Base-by-base conservation (phyloP, 805 yeast species). In the Kodamaea neixiangensis region DNA sequence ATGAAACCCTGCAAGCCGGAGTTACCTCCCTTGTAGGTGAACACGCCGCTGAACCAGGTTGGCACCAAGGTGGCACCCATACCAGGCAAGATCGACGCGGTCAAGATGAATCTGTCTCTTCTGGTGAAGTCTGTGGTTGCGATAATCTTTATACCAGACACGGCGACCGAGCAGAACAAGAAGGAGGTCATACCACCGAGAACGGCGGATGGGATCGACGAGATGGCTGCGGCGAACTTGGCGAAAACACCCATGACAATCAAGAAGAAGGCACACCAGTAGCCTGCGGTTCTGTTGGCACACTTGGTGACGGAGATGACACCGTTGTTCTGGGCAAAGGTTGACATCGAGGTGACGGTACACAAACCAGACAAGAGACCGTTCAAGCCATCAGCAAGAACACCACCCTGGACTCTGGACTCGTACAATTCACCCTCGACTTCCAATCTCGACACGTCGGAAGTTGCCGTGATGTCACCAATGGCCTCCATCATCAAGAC, bases 281-380 rank as follows among this genome's bases (percentile, higher is more conserved):
- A 84, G 37, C 94, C 97, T 19, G 82, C 89, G 46, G 79, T 75
- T 72, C 96, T 80, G 61, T 89, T 85, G 44, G 97, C 97, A 72
- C 97, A 90, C 67, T 89, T 89, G 45, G 97, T 92, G 66, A 92
- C 78, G 39, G 96, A 85, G 58, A 91, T 90, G 52, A 91, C 97
- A 76, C 97, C 97, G 66, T 92, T 92, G 72, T 92, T 92, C 71
- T 91, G 97, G 11, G 97, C 97, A 74, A 92, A 92, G 0, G 94
- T 86, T 10, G 96, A 85, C 82, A 90, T 77, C 51, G 97, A 97
- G n/a, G 96, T 87, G 49, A 87, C 73, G 17, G 96, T 90, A 79
- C 83, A 79, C 42, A 91, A 74, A 40, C 91, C 90, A 13, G 94
- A 86, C 2, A 90, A 55, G 18, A 86, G 60, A 54, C 96, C 92